Evolutionary conservation across 441 rosid species (phyloP), one percentile per base, ranked within the genome.

Genomic region (Gossypium gossypioides): DNA sequence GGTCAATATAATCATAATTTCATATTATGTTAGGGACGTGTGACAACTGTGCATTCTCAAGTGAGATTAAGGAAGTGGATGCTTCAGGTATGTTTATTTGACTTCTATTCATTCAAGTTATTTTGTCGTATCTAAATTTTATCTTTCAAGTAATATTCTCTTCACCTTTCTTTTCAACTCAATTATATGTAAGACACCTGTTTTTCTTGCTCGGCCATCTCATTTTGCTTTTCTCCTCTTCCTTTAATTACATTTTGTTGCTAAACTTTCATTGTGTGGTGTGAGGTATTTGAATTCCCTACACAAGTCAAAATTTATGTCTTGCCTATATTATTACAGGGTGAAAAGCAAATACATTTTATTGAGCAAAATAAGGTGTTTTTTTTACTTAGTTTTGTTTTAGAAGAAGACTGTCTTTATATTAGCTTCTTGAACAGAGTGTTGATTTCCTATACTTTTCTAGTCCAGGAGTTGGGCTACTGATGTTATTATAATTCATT

Each of bases 31-130:
- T 79, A 92, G 97, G 97, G 81, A 90, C 91, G 97, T 94, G 99
- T 54, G 97, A 94, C 82, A 92, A 86, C 65, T 92, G 99, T 84
- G 85, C 91, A 71, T 86, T 80, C 81, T 70, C 90, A 72, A 85
- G 80, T 75, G 97, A 87, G 79, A 82, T 87, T 72, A 77, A 72
- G 61, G 96, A 92, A 77, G 79, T 89, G 59, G 97, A 94, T 63
- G 96, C 78, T 13, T 85, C 96, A 9, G 69, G 99, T 94, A 90
- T 80, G 80, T 83, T 79, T 61, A 75, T 64, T 77, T 69, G 40
- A 21, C 65, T 63, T 56, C 12, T 21, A 50, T 40, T 73, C 18
- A 21, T 60, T 52, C 21, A 54, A 50, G 37, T 55, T 0, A 48
- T 44, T 69, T 70, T 9, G 46, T 40, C 10, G 16, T 52, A 19